A percentile compares a stretch with the other conserved stretches of the same genome.
Evolutionary conservation across 176 grass and related monocot species (phyloP).

Genomic region (Canna indica): DNA sequence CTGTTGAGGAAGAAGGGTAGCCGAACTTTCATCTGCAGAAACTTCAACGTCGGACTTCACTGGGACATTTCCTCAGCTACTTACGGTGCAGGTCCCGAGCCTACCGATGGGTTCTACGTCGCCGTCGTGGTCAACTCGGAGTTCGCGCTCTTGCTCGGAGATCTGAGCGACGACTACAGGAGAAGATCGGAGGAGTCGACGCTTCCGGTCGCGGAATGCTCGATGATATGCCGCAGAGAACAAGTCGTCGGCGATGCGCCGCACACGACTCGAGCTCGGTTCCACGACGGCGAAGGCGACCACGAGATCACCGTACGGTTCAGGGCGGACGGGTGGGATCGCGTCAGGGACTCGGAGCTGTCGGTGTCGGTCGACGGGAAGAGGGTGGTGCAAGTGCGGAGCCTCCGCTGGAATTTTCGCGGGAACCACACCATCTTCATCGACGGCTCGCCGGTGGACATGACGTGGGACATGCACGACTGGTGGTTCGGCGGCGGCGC

Average conservation of each 20-base stretch:
- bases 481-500: constrained; percentile 49
- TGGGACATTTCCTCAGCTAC: constrained; percentile 67
- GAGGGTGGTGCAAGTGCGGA: constrained; percentile 47
- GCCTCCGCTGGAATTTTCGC: constrained; percentile 60
- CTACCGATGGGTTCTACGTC: constrained; percentile 51
- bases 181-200: constrained; percentile 47
- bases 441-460: constrained; percentile 70
- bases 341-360: constrained; percentile 26
- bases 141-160: constrained; percentile 60
- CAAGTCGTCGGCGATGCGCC: constrained; percentile 39
- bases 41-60: constrained; percentile 35
- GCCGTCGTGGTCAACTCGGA: constrained; percentile 49
- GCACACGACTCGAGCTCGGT: constrained; percentile 42
- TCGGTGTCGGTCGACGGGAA: constrained; percentile 70
- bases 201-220: constrained; percentile 27
- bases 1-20: constrained; percentile 46
- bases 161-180: constrained; percentile 44
- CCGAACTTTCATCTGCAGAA: constrained; percentile 1
- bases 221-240: constrained; percentile 34
- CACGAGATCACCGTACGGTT: constrained; percentile 80
- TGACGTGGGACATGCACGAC: constrained; percentile 87
- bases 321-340: constrained; percentile 22
- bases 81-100: constrained; percentile 39
- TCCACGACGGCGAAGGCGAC: constrained; percentile 49
- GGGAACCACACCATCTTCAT: constrained; percentile 94